Evolutionary conservation across 2,329 filamentous ascomycete genomes (phyloP).

Genomic region (Cytospora schulzeri): DNA sequence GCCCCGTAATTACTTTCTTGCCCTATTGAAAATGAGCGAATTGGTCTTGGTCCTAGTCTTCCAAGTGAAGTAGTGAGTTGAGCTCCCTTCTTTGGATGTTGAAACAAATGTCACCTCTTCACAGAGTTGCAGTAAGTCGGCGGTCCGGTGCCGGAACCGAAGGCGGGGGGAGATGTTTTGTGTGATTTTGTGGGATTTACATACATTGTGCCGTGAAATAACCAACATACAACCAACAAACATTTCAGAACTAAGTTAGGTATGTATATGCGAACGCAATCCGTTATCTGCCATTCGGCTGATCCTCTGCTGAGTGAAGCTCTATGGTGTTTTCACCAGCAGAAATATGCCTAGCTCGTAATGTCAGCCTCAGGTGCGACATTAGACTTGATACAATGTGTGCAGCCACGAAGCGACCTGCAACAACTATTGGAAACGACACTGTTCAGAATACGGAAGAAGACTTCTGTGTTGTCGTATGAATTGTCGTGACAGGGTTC

Average conservation of each 20-base stretch:
- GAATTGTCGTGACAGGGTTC: background rate
- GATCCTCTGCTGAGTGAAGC: no score
- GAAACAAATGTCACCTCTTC: background rate
- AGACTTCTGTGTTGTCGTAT: no score
- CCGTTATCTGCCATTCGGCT: no score
- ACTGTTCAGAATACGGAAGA: no score
- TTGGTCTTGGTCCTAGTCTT: background rate
- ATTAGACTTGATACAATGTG: no score
- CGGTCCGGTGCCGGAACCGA: conserved; percentile 4
- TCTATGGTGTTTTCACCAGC: no score
- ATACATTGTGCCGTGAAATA: background rate
- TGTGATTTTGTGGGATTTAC: background rate
- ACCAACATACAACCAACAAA: no score
- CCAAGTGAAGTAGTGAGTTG: background rate
- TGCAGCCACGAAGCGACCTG: no score
- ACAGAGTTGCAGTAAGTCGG: background rate
- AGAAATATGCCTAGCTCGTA: no score
- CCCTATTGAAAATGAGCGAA: background rate
- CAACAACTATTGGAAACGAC: background rate
- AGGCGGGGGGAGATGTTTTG: background rate
- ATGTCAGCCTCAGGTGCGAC: no score
- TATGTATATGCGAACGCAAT: no score
- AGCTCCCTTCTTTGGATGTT: background rate
- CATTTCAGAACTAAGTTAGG: no score
- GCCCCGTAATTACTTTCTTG: background rate